phyloP scores from a whole-genome alignment of 148 eudicot species.

The Vaccinium myrtillus region DNA sequence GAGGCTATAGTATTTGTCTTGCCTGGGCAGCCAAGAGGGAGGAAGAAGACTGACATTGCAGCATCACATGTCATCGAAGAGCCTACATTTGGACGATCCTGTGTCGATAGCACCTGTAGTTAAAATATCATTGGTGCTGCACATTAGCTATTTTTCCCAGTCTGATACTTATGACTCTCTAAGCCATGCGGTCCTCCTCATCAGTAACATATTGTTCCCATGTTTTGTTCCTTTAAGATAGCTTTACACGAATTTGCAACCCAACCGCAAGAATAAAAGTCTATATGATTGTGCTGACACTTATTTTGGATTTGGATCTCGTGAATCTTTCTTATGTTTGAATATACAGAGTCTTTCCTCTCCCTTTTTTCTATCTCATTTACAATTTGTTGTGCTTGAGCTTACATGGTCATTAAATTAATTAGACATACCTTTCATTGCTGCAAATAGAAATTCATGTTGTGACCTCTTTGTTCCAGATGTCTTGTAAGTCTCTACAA shows the following conservation, averaged over 20 bases:
- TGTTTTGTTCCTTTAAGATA: not conserved
- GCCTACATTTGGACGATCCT: not conserved
- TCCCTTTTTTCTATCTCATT: not conserved
- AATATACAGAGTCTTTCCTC: not conserved
- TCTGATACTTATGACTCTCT: not conserved
- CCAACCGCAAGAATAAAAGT: not conserved
- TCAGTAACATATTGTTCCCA: slow-evolving; percentile 11
- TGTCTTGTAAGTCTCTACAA: slow-evolving; percentile 50
- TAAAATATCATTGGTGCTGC: not conserved
- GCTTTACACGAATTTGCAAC: not conserved
- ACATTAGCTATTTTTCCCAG: not conserved
- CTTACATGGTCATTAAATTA: not conserved
- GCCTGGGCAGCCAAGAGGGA: not conserved
- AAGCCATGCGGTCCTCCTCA: not conserved
- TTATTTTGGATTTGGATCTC: not conserved
- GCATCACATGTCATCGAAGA: not conserved
- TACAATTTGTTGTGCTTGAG: not conserved
- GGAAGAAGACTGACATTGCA: not conserved
- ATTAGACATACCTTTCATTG: not conserved
- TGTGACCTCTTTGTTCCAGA: slow-evolving; percentile 38
- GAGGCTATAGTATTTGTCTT: not conserved
- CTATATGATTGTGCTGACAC: not conserved
- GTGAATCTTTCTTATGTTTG: not conserved
- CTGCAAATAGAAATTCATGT: not conserved
- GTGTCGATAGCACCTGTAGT: not conserved